phyloP scores from a whole-genome alignment of 2,329 filamentous ascomycete genomes.

The Fusarium nisikadoi region DNA sequence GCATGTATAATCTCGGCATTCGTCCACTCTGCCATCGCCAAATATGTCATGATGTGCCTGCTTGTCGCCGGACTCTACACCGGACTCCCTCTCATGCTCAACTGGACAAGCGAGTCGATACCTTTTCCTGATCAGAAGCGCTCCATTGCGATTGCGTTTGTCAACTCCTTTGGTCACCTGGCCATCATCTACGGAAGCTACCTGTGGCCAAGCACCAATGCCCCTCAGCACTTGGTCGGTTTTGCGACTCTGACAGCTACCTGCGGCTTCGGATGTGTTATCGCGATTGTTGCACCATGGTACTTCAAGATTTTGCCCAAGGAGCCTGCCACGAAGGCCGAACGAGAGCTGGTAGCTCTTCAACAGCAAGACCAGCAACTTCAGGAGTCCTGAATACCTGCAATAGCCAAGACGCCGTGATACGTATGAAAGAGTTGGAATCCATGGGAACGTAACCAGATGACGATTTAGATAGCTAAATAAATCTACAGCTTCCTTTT shows the following conservation, averaged over 20 bases:
- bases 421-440: too few relatives aligned
- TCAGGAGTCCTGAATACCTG: background rate
- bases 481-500: too few relatives aligned
- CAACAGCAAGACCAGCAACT: background rate
- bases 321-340: background rate
- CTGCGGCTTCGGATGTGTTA: background rate
- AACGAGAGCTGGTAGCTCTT: background rate
- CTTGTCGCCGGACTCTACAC: conserved; percentile 11
- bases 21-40: background rate
- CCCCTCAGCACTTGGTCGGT: conserved; percentile 41
- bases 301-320: background rate
- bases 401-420: too few relatives aligned
- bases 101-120: conserved; percentile 15
- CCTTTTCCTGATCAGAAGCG: conserved; percentile 14
- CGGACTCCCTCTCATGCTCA: conserved; percentile 13
- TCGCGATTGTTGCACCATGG: background rate
- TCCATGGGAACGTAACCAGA: too few relatives aligned
- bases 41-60: conserved; percentile 31
- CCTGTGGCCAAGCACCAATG: conserved; percentile 44
- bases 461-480: too few relatives aligned
- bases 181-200: conserved; percentile 18
- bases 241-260: conserved; percentile 28
- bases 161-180: conserved; percentile 17
- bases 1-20: conserved; percentile 2
- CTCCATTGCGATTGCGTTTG: conserved; percentile 2